These are phyloP conservation scores for Pseudoscleropodium purum DNA, from an alignment of 225 moss, liverwort and hornwort species.

Conservation along the genomic window DNA sequence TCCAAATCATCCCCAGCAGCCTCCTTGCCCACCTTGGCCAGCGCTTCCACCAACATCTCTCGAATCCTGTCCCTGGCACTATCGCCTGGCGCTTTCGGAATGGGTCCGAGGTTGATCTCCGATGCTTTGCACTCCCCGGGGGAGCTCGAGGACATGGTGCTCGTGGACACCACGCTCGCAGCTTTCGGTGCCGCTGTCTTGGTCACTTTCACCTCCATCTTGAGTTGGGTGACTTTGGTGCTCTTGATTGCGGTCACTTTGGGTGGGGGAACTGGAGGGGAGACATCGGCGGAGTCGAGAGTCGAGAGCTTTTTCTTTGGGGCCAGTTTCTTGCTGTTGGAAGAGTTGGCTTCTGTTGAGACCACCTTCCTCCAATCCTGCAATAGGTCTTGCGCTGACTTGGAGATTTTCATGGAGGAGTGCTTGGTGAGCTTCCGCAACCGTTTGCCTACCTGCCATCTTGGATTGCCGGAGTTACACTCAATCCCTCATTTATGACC, in stretches of 20 bases:
- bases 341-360: conserved; percentile 41
- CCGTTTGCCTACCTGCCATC: conserved; percentile 66
- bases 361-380: conserved; percentile 69
- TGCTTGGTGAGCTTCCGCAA: conserved; percentile 81
- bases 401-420: conserved; percentile 41
- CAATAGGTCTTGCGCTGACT: conserved; percentile 54
- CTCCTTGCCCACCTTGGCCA: conserved; percentile 52
- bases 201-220: neutral
- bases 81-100: conserved; percentile 58
- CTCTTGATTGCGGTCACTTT: neutral
- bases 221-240: neutral
- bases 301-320: neutral
- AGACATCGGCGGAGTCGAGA: neutral
- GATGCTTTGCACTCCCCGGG: neutral
- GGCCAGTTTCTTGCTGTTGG: conserved; percentile 15
- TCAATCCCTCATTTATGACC: neutral
- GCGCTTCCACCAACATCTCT: conserved; percentile 55
- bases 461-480: neutral
- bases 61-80: conserved; percentile 49
- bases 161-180: neutral
- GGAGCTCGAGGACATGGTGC: neutral
- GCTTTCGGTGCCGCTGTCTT: neutral
- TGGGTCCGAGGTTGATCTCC: neutral
- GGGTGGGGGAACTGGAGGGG: neutral
- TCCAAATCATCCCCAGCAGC: conserved; percentile 17